Conservation (phyloP, 306 rosid species). For the Phaseolus lunatus region DNA sequence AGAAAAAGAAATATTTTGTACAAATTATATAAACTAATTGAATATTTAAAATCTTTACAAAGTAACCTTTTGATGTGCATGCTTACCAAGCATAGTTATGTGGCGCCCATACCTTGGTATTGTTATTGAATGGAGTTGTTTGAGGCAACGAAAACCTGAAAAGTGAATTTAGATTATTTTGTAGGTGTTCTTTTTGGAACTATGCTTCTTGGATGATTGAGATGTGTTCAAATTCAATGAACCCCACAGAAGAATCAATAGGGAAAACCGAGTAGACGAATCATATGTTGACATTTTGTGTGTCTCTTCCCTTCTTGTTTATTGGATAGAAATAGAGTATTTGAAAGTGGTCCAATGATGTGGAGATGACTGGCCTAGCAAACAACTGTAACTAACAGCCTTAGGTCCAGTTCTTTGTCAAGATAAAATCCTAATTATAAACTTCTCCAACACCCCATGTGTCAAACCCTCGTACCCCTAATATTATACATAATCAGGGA, state of each 20-base stretch:
- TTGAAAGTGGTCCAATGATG: conserved; percentile 34
- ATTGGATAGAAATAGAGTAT: conserved; percentile 38
- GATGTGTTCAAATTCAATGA: conserved; percentile 45
- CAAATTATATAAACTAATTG: too few relatives aligned
- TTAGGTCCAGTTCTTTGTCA: conserved; percentile 17
- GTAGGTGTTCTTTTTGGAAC: conserved; percentile 59
- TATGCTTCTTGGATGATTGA: conserved; percentile 52
- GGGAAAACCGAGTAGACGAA: conserved; percentile 43
- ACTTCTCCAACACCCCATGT: conserved; percentile 64
- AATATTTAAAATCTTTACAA: too few relatives aligned
- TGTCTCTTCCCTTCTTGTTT: conserved; percentile 23
- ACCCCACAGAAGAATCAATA: conserved; percentile 51
- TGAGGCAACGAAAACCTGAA: conserved; percentile 21
- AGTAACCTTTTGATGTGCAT: too few relatives aligned
- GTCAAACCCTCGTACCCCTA: conserved; percentile 32
- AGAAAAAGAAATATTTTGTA: too few relatives aligned
- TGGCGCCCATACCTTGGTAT: neutral
- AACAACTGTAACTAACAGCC: conserved; percentile 3
- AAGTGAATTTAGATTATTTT: conserved; percentile 37
- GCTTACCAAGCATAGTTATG: too few relatives aligned
- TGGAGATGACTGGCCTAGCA: conserved; percentile 32
- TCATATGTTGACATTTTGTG: conserved; percentile 46
- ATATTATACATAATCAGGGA: conserved; percentile 46
- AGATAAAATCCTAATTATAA: conserved; percentile 44
- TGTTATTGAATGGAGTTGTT: neutral